Percentiles rank a stretch among this genome's conserved stretches.
Evolutionary conservation across 2,329 filamentous ascomycete species (phyloP).

Genomic region (Pseudocercospora eumusae): DNA sequence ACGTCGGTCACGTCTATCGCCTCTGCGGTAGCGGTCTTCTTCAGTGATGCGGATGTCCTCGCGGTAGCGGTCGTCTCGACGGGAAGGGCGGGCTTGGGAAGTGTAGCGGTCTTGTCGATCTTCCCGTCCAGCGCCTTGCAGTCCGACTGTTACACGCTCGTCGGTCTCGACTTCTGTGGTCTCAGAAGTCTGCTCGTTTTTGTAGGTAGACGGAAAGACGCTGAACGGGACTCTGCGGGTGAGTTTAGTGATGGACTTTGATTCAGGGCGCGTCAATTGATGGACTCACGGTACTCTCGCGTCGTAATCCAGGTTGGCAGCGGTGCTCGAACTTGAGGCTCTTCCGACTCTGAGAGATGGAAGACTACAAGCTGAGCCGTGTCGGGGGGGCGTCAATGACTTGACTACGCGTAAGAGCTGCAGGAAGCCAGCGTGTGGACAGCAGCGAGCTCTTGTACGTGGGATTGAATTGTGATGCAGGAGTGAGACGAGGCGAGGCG

Average conservation of each 20-base stretch:
- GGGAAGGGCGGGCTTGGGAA: conserved; percentile 64
- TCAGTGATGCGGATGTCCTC: conserved; percentile 85
- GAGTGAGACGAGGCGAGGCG: not conserved
- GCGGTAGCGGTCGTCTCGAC: conserved; percentile 64
- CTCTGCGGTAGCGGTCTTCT: conserved; percentile 70
- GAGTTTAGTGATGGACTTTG: conserved; percentile 9
- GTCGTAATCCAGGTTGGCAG: conserved; percentile 99
- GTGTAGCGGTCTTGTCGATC: conserved; percentile 75
- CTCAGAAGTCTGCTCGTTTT: conserved; percentile 65
- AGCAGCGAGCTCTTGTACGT: conserved; percentile 11
- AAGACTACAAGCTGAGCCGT: conserved; percentile 9
- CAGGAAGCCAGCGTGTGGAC: conserved; percentile 4
- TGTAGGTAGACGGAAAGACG: conserved; percentile 99
- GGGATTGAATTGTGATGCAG: conserved; percentile 2
- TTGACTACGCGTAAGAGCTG: conserved; percentile 9
- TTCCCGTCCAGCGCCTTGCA: conserved; percentile 92
- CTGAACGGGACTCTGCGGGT: conserved; percentile 78
- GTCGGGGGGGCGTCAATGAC: not conserved
- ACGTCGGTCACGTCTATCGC: conserved; percentile 52
- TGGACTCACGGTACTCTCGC: conserved; percentile 74
- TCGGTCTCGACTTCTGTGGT: conserved; percentile 79
- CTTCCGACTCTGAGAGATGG: conserved; percentile 13
- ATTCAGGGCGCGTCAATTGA: not conserved
- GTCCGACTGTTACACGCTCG: conserved; percentile 79
- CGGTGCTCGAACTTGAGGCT: conserved; percentile 17